Conservation (phyloP, 495 filamentous ascomycete genomes). For the Hypoxylon crocopeplum region DNA sequence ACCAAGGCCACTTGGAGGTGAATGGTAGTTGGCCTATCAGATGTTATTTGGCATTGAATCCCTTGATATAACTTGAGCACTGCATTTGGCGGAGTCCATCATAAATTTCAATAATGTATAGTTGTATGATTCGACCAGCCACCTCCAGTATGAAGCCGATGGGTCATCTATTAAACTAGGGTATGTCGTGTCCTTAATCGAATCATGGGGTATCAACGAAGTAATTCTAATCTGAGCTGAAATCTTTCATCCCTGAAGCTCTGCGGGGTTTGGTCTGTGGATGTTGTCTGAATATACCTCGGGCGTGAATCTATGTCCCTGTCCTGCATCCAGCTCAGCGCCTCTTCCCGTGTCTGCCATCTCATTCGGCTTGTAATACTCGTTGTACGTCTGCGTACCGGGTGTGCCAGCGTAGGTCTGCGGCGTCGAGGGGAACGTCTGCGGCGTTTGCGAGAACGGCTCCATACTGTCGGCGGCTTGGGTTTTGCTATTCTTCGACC, state of each 20-base stretch:
- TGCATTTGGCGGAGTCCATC: too few relatives aligned
- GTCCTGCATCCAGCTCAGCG: conserved; percentile 20
- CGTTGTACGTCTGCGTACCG: conserved; percentile 7
- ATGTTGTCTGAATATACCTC: conserved; percentile 11
- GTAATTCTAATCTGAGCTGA: not conserved
- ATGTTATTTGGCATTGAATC: too few relatives aligned
- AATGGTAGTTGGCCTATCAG: too few relatives aligned
- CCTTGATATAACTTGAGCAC: too few relatives aligned
- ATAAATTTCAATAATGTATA: too few relatives aligned
- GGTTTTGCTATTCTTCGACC: conserved; percentile 17
- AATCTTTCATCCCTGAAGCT: conserved; percentile 25
- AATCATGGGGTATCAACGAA: conserved; percentile 6
- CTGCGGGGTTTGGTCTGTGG: not conserved
- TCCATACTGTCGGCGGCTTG: conserved; percentile 9
- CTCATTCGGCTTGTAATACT: conserved; percentile 24
- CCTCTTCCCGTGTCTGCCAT: conserved; percentile 7
- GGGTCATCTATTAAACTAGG: not conserved
- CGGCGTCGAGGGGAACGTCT: conserved; percentile 6
- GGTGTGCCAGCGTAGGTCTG: conserved; percentile 2
- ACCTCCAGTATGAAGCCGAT: too few relatives aligned
- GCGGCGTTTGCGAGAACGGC: conserved; percentile 6
- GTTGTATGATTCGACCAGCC: too few relatives aligned
- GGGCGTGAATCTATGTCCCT: conserved; percentile 8
- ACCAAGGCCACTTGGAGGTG: too few relatives aligned
- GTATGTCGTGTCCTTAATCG: not conserved